phyloP scores from a whole-genome alignment of 106 monocot species.

The Phalaenopsis equestris region DNA sequence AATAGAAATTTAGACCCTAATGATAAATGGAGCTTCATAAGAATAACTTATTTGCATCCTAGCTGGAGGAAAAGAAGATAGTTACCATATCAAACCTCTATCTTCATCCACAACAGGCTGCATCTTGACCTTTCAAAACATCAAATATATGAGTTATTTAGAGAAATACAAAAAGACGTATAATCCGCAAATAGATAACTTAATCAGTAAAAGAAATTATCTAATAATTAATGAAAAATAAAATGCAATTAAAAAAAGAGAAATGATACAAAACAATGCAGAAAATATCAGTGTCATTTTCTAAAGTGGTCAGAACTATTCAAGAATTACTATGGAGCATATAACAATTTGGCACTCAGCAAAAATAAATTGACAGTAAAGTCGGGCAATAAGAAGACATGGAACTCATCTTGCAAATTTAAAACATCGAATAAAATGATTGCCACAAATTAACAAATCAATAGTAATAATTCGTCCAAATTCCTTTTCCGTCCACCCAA shows the following conservation, averaged over 20 bases:
- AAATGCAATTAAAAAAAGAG: not conserved
- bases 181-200: not conserved
- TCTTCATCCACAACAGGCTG: constrained; percentile 62
- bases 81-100: constrained; percentile 72
- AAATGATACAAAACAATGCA: not conserved
- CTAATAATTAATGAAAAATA: not conserved
- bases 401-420: not conserved
- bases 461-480: not conserved
- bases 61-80: not conserved
- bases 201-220: not conserved
- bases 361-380: not conserved
- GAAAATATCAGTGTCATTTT: not conserved
- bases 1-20: not conserved
- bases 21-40: not conserved
- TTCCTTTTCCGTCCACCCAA: not conserved
- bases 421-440: not conserved
- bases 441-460: not conserved
- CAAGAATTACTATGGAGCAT: not conserved
- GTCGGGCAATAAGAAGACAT: not conserved
- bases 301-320: not conserved
- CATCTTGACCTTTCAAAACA: constrained; percentile 72
- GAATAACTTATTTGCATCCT: not conserved
- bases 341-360: not conserved
- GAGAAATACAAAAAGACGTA: not conserved
- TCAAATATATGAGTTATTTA: constrained; percentile 8